Base-by-base conservation (phyloP, 805 yeast genomes). In the Jamesozyma gamospora region DNA sequence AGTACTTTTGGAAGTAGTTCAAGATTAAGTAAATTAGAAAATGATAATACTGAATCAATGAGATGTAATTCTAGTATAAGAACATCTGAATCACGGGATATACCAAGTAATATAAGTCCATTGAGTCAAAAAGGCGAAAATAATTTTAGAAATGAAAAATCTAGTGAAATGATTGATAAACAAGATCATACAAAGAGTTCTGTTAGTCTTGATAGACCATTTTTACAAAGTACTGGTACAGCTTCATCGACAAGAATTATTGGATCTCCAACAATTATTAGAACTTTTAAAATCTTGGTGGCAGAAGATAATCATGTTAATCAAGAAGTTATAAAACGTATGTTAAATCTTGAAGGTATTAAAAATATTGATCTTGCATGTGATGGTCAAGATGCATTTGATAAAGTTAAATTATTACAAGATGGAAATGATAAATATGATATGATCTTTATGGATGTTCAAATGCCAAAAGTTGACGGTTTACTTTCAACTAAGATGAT, bases 381-480 rank as follows among this genome's bases (percentile, higher is more conserved):
- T 47, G 95, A 92, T 61, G 98, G 98, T 15, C 75, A 75, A 28
- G 96, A 88, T 45, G 96, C 96, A 0, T 75, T 88, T 29, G 79
- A 77, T 10, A 64, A 71, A 36, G 78, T 86, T 2, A 68, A 73
- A 44, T 69, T 68, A 27, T 64, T 78, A 1, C 50, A 64, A 19
- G 68, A 60, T 2, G 52, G 59, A 2, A 60, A 60, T 13, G 65
- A 65, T 9, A 52, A 57, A 13, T 86, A 70, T 56, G 90, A 85
- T 56, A 62, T 90, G 39, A 75, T 92, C 2, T 84, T 90, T 55
- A 90, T 90, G 98, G 98, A 90, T 60, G 94, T 90, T 37, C 96
- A 90, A 62, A 90, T 88, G 97, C 97, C 97, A 4, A 79, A 76
- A 51, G 70, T 87, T 48, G 96, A 90, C 57, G 98, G 98, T 3